These are phyloP conservation scores for Suzukiozyma palmioleophila DNA, from an alignment of 1,139 yeast genomes.

Conservation along the genomic window DNA sequence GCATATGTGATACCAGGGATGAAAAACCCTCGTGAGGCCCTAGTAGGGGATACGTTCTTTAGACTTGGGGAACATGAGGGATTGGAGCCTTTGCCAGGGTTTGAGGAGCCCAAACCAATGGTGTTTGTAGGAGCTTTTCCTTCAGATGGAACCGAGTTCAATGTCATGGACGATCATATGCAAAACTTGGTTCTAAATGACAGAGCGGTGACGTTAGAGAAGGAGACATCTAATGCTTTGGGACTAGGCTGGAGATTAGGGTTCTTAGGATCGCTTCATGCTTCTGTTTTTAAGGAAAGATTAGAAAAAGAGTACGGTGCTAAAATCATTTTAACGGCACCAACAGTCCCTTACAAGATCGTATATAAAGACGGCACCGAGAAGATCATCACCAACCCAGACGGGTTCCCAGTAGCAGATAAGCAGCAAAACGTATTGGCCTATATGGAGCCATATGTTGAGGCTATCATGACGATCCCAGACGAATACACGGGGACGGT, in stretches of 20 bases:
- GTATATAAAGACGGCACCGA: conserved; percentile 61
- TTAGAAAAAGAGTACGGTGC: conserved; percentile 93
- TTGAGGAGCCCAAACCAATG: conserved; percentile 97
- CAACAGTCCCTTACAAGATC: conserved; percentile 90
- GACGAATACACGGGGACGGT: conserved; percentile 84
- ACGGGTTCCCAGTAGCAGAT: conserved; percentile 74
- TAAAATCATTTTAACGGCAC: conserved; percentile 86
- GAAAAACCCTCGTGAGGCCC: conserved; percentile 82
- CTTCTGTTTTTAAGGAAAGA: conserved; percentile 89
- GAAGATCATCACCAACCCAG: conserved; percentile 76
- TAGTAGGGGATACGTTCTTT: conserved; percentile 88
- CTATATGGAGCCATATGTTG: conserved; percentile 85
- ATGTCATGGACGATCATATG: conserved; percentile 83
- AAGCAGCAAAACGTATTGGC: conserved; percentile 46
- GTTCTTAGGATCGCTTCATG: conserved; percentile 89
- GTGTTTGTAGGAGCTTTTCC: conserved; percentile 98
- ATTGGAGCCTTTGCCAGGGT: conserved; percentile 83
- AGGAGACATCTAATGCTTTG: conserved; percentile 89
- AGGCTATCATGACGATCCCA: conserved; percentile 88
- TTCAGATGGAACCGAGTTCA: conserved; percentile 89
- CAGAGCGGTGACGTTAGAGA: conserved; percentile 81
- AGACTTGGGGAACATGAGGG: conserved; percentile 56
- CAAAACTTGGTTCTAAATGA: conserved; percentile 86
- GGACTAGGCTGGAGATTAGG: conserved; percentile 99
- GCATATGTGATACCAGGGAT: conserved; percentile 93